Evolutionary conservation across 306 rosid genomes (phyloP).

Genomic region (Rubus idaeus): DNA sequence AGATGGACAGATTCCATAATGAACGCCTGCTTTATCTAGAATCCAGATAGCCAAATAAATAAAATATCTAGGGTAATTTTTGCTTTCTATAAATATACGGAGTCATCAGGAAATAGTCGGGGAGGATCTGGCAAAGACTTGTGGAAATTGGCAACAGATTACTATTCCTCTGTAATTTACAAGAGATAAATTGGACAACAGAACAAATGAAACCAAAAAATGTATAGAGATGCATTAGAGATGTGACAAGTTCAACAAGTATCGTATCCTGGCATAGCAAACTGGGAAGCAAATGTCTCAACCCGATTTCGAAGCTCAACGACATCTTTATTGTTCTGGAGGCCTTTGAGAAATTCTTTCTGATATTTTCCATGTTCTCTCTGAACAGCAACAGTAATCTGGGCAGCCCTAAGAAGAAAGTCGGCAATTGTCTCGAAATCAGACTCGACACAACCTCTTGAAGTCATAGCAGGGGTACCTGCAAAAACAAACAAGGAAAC

Average conservation of each 20-base stretch:
- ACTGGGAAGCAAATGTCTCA: slow-evolving; percentile 69
- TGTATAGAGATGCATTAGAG: slow-evolving; percentile 5
- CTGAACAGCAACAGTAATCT: slow-evolving; percentile 55
- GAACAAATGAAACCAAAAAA: slow-evolving; percentile 11
- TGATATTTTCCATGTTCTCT: slow-evolving; percentile 61
- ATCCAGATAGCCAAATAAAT: slow-evolving; percentile 17
- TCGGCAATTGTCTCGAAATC: slow-evolving; percentile 79
- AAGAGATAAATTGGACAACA: slow-evolving; percentile 13
- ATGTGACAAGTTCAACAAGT: slow-evolving; percentile 25
- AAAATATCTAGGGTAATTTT: background rate
- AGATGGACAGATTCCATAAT: slow-evolving; percentile 14
- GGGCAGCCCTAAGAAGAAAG: slow-evolving; percentile 69
- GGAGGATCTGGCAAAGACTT: background rate
- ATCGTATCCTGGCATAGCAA: slow-evolving; percentile 85
- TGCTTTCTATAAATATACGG: slow-evolving; percentile 30
- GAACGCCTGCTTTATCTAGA: slow-evolving; percentile 16
- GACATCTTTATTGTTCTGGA: slow-evolving; percentile 59
- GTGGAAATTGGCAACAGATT: slow-evolving; percentile 18
- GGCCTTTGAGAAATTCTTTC: slow-evolving; percentile 60
- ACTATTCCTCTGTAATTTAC: slow-evolving; percentile 29
- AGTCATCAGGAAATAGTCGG: slow-evolving; percentile 12
- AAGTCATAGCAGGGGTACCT: slow-evolving; percentile 96
- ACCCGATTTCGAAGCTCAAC: slow-evolving; percentile 59
- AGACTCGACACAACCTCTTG: slow-evolving; percentile 79
- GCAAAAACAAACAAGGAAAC: slow-evolving; percentile 13